phyloP scores from a whole-genome alignment of 805 yeast genomes.

The Kodamaea restingae region DNA sequence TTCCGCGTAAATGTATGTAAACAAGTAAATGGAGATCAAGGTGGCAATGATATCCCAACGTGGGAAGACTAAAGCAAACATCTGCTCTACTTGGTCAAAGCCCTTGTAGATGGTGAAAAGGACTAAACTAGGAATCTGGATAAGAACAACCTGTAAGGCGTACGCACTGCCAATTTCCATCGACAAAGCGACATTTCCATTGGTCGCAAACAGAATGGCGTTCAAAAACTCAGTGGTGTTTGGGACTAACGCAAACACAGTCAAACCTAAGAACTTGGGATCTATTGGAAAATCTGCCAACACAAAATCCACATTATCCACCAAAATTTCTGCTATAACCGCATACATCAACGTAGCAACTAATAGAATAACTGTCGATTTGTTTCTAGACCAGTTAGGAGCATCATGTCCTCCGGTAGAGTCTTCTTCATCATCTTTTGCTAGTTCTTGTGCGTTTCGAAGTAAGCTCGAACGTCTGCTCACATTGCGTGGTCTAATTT shows the following conservation, averaged over 20 bases:
- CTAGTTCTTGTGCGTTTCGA: not conserved
- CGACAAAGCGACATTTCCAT: slow-evolving; percentile 93
- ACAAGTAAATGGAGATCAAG: slow-evolving; percentile 78
- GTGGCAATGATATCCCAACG: slow-evolving; percentile 92
- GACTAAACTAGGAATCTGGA: slow-evolving; percentile 90
- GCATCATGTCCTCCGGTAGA: slow-evolving; percentile 83
- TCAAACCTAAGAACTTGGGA: slow-evolving; percentile 88
- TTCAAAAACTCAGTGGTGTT: slow-evolving; percentile 95
- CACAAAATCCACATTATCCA: slow-evolving; percentile 88
- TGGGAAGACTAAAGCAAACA: slow-evolving; percentile 86
- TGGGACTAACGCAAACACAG: slow-evolving; percentile 94
- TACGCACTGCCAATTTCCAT: slow-evolving; percentile 99
- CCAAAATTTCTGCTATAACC: slow-evolving; percentile 88
- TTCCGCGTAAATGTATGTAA: slow-evolving; percentile 92
- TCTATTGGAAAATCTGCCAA: slow-evolving; percentile 72
- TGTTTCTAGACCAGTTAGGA: slow-evolving; percentile 91
- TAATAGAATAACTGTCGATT: slow-evolving; percentile 76
- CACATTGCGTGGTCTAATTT: not conserved
- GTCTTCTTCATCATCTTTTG: slow-evolving; percentile 23
- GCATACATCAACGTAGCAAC: slow-evolving; percentile 88
- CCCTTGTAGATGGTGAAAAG: slow-evolving; percentile 58
- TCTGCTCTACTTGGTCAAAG: slow-evolving; percentile 37
- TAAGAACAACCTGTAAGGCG: slow-evolving; percentile 88
- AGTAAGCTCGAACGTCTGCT: slow-evolving; percentile 7
- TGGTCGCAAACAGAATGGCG: slow-evolving; percentile 93